These are phyloP conservation scores for Aspergillus sergii DNA, from an alignment of 2,329 filamentous ascomycete genomes.

Conservation along the genomic window DNA sequence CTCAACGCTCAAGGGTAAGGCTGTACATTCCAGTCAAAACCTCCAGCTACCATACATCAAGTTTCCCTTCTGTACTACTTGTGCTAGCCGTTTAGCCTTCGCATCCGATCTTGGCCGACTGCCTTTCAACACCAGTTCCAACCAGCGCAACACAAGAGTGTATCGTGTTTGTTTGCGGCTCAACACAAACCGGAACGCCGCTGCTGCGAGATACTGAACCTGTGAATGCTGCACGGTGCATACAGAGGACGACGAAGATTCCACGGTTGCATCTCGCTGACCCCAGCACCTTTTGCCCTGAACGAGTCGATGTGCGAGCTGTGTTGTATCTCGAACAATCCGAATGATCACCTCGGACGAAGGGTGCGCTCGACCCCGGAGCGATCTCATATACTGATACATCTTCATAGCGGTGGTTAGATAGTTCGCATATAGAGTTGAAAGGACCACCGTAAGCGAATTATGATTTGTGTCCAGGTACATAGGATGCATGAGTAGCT, in stretches of 20 bases:
- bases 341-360: conserved; percentile 61
- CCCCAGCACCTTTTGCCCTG: conserved; percentile 51
- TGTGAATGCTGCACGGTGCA: conserved; percentile 65
- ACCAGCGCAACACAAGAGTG: conserved; percentile 66
- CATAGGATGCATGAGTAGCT: conserved; percentile 73
- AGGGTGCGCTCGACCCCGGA: conserved; percentile 59
- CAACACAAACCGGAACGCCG: conserved; percentile 71
- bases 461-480: conserved; percentile 68
- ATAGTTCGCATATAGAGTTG: conserved; percentile 77
- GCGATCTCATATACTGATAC: conserved; percentile 61
- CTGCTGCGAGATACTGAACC: conserved; percentile 65
- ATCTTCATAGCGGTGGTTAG: conserved; percentile 76
- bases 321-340: conserved; percentile 67
- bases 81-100: conserved; percentile 35
- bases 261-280: conserved; percentile 8
- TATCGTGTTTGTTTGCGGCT: conserved; percentile 72
- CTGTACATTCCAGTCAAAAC: conserved; percentile 25
- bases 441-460: conserved; percentile 65
- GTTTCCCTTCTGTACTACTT: conserved; percentile 38
- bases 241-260: conserved; percentile 40
- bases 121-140: conserved; percentile 54
- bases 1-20: neutral
- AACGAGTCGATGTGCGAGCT: conserved; percentile 66
- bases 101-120: conserved; percentile 40
- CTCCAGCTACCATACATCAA: conserved; percentile 40